A percentile compares a stretch with the other conserved stretches of the same genome.
phyloP scores from a whole-genome alignment of 2,329 filamentous ascomycete genomes.

The Metarhizium rileyi region DNA sequence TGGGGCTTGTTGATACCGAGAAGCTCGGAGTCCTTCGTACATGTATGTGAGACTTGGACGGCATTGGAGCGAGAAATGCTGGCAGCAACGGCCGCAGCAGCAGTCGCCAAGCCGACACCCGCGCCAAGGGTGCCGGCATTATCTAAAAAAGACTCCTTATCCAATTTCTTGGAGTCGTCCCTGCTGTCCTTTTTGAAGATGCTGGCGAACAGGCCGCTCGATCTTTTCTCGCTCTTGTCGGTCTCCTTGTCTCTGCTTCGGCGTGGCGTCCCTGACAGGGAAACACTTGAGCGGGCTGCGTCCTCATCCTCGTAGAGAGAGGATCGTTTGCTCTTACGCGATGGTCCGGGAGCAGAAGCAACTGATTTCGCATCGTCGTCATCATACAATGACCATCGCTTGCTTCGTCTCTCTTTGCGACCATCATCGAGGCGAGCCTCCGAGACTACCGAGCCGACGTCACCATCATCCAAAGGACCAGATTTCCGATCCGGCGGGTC shows the following conservation, averaged over 20 bases:
- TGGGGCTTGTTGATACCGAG: slow-evolving; percentile 13
- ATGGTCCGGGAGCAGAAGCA: slow-evolving; percentile 8
- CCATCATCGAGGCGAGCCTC: slow-evolving; percentile 27
- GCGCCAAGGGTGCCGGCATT: slow-evolving; percentile 60
- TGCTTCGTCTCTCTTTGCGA: slow-evolving; percentile 23
- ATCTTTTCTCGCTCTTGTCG: slow-evolving; percentile 24
- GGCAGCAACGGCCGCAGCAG: slow-evolving; percentile 31
- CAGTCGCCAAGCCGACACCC: slow-evolving; percentile 54
- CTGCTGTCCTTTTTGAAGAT: slow-evolving; percentile 35
- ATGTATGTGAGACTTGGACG: slow-evolving; percentile 30
- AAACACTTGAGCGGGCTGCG: slow-evolving; percentile 26
- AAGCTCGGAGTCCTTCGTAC: slow-evolving; percentile 26
- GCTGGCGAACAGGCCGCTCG: slow-evolving; percentile 37
- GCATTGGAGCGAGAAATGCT: slow-evolving; percentile 33
- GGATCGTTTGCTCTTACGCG: slow-evolving; percentile 14
- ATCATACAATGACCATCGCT: slow-evolving; percentile 18
- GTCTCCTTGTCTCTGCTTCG: slow-evolving; percentile 29
- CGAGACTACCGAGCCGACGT: slow-evolving; percentile 40
- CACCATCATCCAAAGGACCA: slow-evolving; percentile 34
- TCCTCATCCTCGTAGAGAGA: slow-evolving; percentile 35
- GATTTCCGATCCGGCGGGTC: slow-evolving; percentile 30
- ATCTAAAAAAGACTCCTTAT: slow-evolving; percentile 58
- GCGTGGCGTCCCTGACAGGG: slow-evolving; percentile 21
- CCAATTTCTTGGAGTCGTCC: slow-evolving; percentile 8
- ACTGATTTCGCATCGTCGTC: slow-evolving; percentile 39